Base-by-base conservation (phyloP, 2,329 filamentous ascomycete genomes). In the Ophiosphaerella korrae region DNA sequence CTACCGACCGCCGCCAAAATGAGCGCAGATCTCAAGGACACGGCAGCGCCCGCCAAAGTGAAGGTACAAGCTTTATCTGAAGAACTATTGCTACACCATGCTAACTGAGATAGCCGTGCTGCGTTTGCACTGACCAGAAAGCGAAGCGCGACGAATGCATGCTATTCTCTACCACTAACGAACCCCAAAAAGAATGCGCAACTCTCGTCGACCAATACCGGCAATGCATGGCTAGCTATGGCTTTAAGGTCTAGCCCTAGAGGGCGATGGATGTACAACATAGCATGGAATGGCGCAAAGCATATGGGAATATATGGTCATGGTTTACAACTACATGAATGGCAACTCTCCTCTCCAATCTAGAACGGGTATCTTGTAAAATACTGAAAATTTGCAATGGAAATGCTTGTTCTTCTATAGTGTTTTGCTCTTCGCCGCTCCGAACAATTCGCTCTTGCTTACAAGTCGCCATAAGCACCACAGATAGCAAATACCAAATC, bases 41-140 rank as follows among this genome's bases (percentile, higher is more conserved):
- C 70, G 23, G 63, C 63, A 54, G 73, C 73, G 48, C 58, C 61
- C 34, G 70, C 72, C n/a, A 79, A 79, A 63, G 69, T 74, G n/a
- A 79, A 79, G 64, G 69, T 74, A 24, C 79, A 79, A 73, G 76
- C 77, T 67, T 45, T 18, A 8, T 18, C 16, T 8, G 1, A 14
- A 14, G 13, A 39, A n/a, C 6, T 12, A 55, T 8, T 5, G 13
- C 14, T 16, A 2, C 7, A 18, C 32, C 12, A 13, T n/a, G 16
- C 23, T 12, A 14, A 33, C 52, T 58, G 9, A 11, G 3, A 8
- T 43, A 97, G 91, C 93, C 93, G 37, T 97, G 94, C 84, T 97
- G 94, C 74, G 94, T 97, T 26, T 99, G 94, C 85, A 97, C 92
- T 73, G 86, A 94, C 38, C 92, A 99, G 76, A 99, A 99, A 77